Percentiles rank a stretch among this genome's conserved stretches.
Conservation (phyloP, 805 yeast genomes). For the Candida sakaeoensis region DNA sequence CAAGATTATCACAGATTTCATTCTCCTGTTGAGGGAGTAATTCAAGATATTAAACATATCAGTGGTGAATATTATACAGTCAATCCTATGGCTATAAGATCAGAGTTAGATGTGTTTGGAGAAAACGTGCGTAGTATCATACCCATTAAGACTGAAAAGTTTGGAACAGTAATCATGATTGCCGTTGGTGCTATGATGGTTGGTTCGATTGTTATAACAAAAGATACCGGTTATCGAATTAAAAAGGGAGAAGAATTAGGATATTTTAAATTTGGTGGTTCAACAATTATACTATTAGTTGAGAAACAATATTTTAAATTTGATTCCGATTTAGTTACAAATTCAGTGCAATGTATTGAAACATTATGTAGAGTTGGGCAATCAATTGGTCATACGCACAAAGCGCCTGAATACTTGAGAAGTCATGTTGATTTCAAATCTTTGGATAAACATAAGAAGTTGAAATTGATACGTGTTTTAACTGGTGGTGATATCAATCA, state of each 20-base stretch:
- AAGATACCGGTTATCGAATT: slow-evolving; percentile 54
- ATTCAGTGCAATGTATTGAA: slow-evolving; percentile 69
- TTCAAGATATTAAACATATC: slow-evolving; percentile 64
- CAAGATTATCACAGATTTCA: slow-evolving; percentile 97
- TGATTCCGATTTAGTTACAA: slow-evolving; percentile 70
- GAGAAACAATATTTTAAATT: slow-evolving; percentile 48
- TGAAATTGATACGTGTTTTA: slow-evolving; percentile 51
- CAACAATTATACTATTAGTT: slow-evolving; percentile 72
- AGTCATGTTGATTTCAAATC: slow-evolving; percentile 42
- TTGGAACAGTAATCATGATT: slow-evolving; percentile 73
- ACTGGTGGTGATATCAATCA: slow-evolving; percentile 50
- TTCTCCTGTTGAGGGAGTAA: slow-evolving; percentile 71
- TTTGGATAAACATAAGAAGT: slow-evolving; percentile 43
- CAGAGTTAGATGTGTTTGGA: slow-evolving; percentile 85
- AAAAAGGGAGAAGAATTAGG: slow-evolving; percentile 82
- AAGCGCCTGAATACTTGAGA: slow-evolving; percentile 46
- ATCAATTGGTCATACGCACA: slow-evolving; percentile 77
- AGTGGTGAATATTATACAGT: slow-evolving; percentile 94
- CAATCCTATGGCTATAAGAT: slow-evolving; percentile 94
- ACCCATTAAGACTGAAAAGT: slow-evolving; percentile 70
- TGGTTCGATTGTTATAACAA: slow-evolving; percentile 78
- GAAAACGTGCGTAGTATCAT: slow-evolving; percentile 80
- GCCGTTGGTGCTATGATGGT: slow-evolving; percentile 99
- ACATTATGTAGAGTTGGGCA: slow-evolving; percentile 87
- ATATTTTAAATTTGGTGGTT: slow-evolving; percentile 94